Percentiles rank a stretch among this genome's conserved stretches.
Conservation (phyloP, 305 asterid species). For the Ajuga reptans region DNA sequence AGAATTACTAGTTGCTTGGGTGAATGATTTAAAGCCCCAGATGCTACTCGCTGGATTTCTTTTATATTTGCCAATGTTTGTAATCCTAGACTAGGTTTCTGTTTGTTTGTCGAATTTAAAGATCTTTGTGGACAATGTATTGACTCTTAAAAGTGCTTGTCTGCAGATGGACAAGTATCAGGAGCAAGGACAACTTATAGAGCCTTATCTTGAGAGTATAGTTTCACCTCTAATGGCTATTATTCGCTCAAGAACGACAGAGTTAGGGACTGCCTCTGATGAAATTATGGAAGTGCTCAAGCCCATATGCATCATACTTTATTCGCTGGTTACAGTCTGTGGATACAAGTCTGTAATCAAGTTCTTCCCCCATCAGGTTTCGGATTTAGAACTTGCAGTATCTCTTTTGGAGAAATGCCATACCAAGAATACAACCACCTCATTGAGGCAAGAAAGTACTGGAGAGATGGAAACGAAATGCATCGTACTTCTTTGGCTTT, state of each 20-base stretch:
- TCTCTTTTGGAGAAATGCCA: slow-evolving; percentile 81
- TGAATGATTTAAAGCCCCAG: not conserved
- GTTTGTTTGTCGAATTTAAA: not conserved
- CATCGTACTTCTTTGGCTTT: slow-evolving; percentile 81
- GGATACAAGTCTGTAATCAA: slow-evolving; percentile 88
- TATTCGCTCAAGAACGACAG: slow-evolving; percentile 56
- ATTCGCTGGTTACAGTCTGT: slow-evolving; percentile 80
- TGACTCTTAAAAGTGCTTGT: slow-evolving; percentile 16
- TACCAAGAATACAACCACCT: slow-evolving; percentile 43
- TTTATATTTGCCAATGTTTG: not conserved
- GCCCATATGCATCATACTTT: slow-evolving; percentile 68
- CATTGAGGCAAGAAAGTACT: slow-evolving; percentile 90
- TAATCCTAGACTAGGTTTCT: not conserved
- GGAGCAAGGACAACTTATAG: slow-evolving; percentile 88
- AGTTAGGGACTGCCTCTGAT: slow-evolving; percentile 50
- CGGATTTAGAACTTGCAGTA: slow-evolving; percentile 93
- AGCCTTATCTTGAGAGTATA: slow-evolving; percentile 86
- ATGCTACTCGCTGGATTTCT: not conserved
- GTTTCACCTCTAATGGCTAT: slow-evolving; percentile 77
- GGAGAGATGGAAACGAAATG: slow-evolving; percentile 98
- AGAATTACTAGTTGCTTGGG: not conserved
- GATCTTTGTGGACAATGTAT: not conserved
- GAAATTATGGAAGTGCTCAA: slow-evolving; percentile 62
- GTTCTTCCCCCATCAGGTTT: slow-evolving; percentile 95
- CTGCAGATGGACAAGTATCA: slow-evolving; percentile 93